Base-by-base conservation (phyloP, 2,329 filamentous ascomycete genomes). In the Penicillium sp. region DNA sequence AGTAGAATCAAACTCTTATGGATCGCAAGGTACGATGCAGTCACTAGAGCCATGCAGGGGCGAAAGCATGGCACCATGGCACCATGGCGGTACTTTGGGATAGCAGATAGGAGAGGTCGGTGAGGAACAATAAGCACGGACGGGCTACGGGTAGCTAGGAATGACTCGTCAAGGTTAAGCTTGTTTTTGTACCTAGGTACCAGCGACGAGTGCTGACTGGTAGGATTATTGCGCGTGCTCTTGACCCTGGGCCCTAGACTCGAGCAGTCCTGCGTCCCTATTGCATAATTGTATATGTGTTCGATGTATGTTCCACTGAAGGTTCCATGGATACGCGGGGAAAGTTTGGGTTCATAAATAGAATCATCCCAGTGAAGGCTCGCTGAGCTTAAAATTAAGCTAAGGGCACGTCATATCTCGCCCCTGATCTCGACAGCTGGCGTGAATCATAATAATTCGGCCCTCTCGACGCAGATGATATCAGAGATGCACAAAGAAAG, bases 251-350 rank as follows among this genome's bases (percentile, higher is more conserved):
- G 35, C 35, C 35, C 17, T 41, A 41, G 35, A 11, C 35, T 41
- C 35, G 35, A 41, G 35, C 35, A 41, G 35, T 15, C 5, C 35
- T 41, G 35, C 35, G 35, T 41, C 35, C 13, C 11, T 13, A 41
- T 41, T 41, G 35, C 35, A 41, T 41, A 15, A 41, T 41, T 41
- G 35, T 11, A 15, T 11, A 41, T 3, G 17, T 41, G 35, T 41
- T 41, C 35, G 35, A 15, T 41, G n/a, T 13, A 19, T 49, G 44
- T 56, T 48, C 54, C 54, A 55, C 51, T 31, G 45, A 29, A 26
- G 21, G 53, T 61, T 61, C 62, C 62, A 61, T 61, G 62, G 62
- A 26, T 62, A 47, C 53, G 49, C 47, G 54, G 58, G 62, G 58
- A 56, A 30, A 44, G 51, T 48, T 53, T 30, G 45, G 54, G 52